These are phyloP conservation scores for Odonthalia washingtoniensis DNA, from an alignment of 31 red algal genomes.

Conservation along the genomic window DNA sequence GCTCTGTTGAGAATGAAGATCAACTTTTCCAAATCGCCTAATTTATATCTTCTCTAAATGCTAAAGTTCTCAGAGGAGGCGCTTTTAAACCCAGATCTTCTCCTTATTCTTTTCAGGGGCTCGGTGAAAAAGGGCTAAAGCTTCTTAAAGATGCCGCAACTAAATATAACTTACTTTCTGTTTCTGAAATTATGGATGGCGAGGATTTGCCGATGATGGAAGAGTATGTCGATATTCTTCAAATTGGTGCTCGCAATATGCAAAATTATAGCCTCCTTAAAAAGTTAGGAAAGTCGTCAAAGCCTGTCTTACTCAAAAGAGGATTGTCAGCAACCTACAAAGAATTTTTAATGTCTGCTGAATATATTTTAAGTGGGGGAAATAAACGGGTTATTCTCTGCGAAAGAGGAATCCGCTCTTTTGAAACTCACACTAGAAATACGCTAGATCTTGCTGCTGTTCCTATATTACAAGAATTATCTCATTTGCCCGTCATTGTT, in stretches of 20 bases:
- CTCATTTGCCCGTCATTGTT: constrained; percentile 40
- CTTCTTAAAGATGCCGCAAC: not conserved
- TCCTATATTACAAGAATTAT: constrained; percentile 50
- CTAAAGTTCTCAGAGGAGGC: constrained; percentile 38
- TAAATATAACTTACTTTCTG: constrained; percentile 1
- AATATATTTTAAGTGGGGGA: constrained; percentile 26
- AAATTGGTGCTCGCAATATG: constrained; percentile 41
- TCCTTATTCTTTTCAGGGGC: constrained; percentile 46
- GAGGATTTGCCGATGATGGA: constrained; percentile 24
- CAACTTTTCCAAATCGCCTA: not conserved
- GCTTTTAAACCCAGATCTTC: constrained; percentile 49
- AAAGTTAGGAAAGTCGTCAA: constrained; percentile 28
- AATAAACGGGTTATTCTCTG: constrained; percentile 31
- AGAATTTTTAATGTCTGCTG: constrained; percentile 28
- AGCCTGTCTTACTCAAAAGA: constrained; percentile 42
- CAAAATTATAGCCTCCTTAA: constrained; percentile 50
- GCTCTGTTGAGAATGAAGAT: no score
- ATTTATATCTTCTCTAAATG: not conserved
- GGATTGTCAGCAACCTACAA: constrained; percentile 38
- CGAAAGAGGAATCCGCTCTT: constrained; percentile 41
- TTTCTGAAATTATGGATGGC: constrained; percentile 32
- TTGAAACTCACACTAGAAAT: constrained; percentile 39
- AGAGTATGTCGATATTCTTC: constrained; percentile 49
- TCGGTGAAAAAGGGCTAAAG: constrained; percentile 36
- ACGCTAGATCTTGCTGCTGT: constrained; percentile 41